Evolutionary conservation across 108 stramenopile species (phyloP).

Genomic region (Cyclotella cryptica): DNA sequence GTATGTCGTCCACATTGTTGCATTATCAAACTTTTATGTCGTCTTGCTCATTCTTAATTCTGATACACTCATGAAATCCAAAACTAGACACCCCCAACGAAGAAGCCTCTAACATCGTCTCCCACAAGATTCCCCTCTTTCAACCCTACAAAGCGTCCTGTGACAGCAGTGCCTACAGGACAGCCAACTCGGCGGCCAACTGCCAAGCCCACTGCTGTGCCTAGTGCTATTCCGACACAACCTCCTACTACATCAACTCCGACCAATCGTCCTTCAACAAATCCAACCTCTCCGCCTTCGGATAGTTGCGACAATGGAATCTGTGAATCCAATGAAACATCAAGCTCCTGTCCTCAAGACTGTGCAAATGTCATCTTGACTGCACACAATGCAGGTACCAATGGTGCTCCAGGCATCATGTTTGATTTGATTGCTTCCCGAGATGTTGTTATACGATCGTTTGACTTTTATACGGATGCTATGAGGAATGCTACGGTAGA

Average conservation of each 20-base stretch:
- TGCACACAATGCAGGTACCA: neutral
- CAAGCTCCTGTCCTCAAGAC: slow-evolving; percentile 2
- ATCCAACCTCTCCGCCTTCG: neutral
- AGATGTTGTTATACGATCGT: slow-evolving; percentile 6
- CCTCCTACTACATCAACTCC: neutral
- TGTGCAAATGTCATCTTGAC: neutral
- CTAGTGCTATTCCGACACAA: no score
- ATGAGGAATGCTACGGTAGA: neutral
- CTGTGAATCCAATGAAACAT: neutral
- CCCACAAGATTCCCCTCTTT: neutral
- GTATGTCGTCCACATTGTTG: neutral
- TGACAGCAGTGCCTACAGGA: neutral
- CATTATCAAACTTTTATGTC: neutral
- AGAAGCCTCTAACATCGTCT: neutral
- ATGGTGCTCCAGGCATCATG: slow-evolving; percentile 15
- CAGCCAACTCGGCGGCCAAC: neutral
- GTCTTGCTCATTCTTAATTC: neutral
- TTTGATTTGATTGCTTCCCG: slow-evolving; percentile 5
- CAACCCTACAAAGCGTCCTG: slow-evolving; percentile 10
- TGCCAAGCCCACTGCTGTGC: neutral
- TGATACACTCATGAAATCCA: neutral
- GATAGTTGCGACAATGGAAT: neutral
- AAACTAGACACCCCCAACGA: neutral
- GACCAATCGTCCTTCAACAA: neutral
- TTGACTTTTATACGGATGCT: slow-evolving; percentile 1